Conservation (phyloP, 257 asterid genomes). For the Linderniella brevidens region DNA sequence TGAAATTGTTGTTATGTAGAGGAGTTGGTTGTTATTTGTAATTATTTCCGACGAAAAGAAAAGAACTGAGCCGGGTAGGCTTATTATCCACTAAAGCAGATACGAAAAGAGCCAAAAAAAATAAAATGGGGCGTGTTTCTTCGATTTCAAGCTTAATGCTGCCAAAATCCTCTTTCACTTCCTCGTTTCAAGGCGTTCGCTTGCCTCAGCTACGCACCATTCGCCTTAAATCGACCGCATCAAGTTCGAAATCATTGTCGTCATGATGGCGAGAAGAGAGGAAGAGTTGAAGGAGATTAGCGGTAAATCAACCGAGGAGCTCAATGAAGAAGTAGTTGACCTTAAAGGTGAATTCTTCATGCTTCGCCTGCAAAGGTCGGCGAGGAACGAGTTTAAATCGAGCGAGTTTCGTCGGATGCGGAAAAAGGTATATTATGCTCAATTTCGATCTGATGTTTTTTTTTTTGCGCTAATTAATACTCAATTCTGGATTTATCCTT, state of each 20-base stretch:
- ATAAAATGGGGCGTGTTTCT: constrained; percentile 47
- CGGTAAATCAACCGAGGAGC: constrained; percentile 58
- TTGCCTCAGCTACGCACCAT: constrained; percentile 21
- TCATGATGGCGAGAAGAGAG: constrained; percentile 68
- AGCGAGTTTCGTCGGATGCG: constrained; percentile 89
- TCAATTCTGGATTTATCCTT: too few relatives aligned
- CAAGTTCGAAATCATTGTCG: constrained; percentile 24
- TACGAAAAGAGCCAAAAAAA: too few relatives aligned
- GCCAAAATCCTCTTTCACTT: constrained; percentile 17
- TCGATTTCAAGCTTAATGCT: constrained; percentile 21
- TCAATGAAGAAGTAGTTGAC: constrained; percentile 76
- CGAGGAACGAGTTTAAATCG: constrained; percentile 77
- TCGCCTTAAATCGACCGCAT: constrained; percentile 9
- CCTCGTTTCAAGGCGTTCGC: constrained; percentile 55
- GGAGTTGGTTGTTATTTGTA: too few relatives aligned
- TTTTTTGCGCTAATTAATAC: too few relatives aligned
- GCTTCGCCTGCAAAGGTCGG: constrained; percentile 94
- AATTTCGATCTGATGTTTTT: too few relatives aligned
- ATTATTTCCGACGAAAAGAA: too few relatives aligned
- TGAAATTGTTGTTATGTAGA: too few relatives aligned
- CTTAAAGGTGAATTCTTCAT: constrained; percentile 90
- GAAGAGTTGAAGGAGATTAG: constrained; percentile 76
- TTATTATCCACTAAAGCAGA: too few relatives aligned
- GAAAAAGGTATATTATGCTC: constrained; percentile 45
- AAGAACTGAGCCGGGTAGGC: too few relatives aligned